Evolutionary conservation across 2,329 filamentous ascomycete species (phyloP), one percentile per base, ranked within the genome.

Genomic region (Phaeomoniella chlamydospora): DNA sequence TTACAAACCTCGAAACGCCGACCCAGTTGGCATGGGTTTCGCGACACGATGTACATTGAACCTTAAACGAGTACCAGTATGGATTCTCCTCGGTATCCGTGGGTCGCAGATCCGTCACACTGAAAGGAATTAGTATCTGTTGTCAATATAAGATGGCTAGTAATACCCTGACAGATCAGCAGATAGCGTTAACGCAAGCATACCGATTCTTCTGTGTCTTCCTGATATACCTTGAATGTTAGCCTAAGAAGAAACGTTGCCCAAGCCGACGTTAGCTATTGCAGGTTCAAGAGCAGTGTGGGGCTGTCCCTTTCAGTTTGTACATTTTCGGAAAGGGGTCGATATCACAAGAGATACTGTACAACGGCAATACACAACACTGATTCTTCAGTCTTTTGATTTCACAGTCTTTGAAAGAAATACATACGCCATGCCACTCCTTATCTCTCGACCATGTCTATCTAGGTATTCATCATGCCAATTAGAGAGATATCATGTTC

Each of bases 1-100:
- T 43, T 66, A 94, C 87, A 66, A 92, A 93, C 43, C 88, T 80
- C 61, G 73, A 94, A 44, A 96, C 74, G 38, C 77, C 80, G 36
- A 98, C 75, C 62, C 74, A 77, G 49, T 94, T 98, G 9, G 80
- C 72, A 55, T 98, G 87, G 2, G 71, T 77, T 58, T 98, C 90
- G 41, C 86, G 77, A 59, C 90, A 98, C 37, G 87, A 94, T n/a
- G 85, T 94, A 62, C 90, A 98, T 66, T 94, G 84, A 22, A 98
- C 88, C 55, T 82, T 90, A 73, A 98, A 96, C 35, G 84, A 94
- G 64, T 94, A 98, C 71, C 80, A 93, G 65, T 94, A 98, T 3
- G 86, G 84, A 40, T 71, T 73, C 13, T 83, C 82, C 48, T 77
- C 65, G 4, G 77, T 85, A 57, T 98, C 90, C 46, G 77, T 68